Percentiles rank a stretch among this genome's conserved stretches.
Evolutionary conservation across 768 basidiomycete species (phyloP).

Genomic region (Paxillus involutus): DNA sequence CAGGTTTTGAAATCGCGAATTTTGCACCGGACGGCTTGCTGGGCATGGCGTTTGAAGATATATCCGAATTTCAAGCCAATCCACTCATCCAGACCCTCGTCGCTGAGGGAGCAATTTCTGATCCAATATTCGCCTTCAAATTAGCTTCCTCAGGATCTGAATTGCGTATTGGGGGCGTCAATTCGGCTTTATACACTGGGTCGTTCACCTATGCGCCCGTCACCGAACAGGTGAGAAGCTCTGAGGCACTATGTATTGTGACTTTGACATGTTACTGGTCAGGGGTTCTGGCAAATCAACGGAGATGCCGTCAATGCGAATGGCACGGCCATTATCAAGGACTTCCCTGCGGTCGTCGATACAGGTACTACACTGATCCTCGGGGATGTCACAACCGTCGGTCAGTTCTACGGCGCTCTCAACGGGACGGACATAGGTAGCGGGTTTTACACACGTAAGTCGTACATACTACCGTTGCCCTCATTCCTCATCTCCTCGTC

Average conservation of each 20-base stretch:
- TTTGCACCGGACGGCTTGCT: slow-evolving; percentile 33
- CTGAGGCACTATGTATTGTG: neutral
- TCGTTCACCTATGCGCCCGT: slow-evolving; percentile 37
- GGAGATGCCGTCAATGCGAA: slow-evolving; percentile 23
- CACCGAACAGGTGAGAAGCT: slow-evolving; percentile 24
- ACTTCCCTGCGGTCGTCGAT: slow-evolving; percentile 40
- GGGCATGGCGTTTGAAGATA: slow-evolving; percentile 43
- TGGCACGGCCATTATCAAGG: slow-evolving; percentile 6
- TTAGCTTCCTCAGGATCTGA: slow-evolving; percentile 35
- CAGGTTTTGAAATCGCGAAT: slow-evolving; percentile 4
- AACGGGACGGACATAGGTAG: slow-evolving; percentile 29
- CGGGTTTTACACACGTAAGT: slow-evolving; percentile 38
- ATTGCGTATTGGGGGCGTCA: slow-evolving; percentile 42
- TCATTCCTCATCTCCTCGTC: neutral
- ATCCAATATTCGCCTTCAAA: slow-evolving; percentile 39
- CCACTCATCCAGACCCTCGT: slow-evolving; percentile 47
- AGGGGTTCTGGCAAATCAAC: slow-evolving; percentile 26
- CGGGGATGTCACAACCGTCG: slow-evolving; percentile 37
- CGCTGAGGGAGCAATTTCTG: slow-evolving; percentile 32
- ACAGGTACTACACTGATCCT: slow-evolving; percentile 48
- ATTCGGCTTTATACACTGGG: slow-evolving; percentile 39
- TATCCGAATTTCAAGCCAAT: slow-evolving; percentile 35
- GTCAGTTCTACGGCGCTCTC: slow-evolving; percentile 29
- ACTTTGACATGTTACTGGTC: neutral
- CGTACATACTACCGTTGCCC: neutral